A percentile compares a stretch with the other conserved stretches of the same genome.
These are phyloP conservation scores for Barnettozyma vustinii DNA, from an alignment of 805 yeast species.

Conservation along the genomic window DNA sequence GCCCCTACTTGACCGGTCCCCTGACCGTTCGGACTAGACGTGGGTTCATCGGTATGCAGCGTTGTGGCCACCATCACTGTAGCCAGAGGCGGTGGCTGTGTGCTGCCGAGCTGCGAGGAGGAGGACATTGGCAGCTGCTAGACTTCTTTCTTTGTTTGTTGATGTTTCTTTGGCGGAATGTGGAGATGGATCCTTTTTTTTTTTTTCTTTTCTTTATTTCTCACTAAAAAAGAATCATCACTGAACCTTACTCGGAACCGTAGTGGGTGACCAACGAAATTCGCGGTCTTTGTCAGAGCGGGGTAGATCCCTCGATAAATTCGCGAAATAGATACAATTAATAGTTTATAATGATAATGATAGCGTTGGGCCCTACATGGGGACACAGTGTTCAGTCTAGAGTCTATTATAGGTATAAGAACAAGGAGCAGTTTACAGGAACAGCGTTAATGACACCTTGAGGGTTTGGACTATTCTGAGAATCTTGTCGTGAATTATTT, in stretches of 20 bases:
- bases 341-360: no score
- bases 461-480: no score
- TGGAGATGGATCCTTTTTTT: background rate
- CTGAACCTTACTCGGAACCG: background rate
- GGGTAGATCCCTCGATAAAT: background rate
- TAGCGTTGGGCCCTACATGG: no score
- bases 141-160: background rate
- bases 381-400: background rate
- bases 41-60: conserved; percentile 16
- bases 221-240: no score
- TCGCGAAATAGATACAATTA: no score
- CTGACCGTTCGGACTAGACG: conserved; percentile 6
- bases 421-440: no score
- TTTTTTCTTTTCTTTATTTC: no score
- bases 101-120: conserved; percentile 1
- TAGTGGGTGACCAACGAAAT: background rate
- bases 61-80: conserved; percentile 16
- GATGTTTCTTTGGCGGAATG: background rate
- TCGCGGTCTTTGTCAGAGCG: conserved; percentile 1
- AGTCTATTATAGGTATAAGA: no score
- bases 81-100: conserved; percentile 2
- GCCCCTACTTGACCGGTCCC: background rate
- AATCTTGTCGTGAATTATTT: no score
- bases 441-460: background rate
- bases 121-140: conserved; percentile 1